Evolutionary conservation across 83 land plant genomes (phyloP).

Genomic region (Picea abies): DNA sequence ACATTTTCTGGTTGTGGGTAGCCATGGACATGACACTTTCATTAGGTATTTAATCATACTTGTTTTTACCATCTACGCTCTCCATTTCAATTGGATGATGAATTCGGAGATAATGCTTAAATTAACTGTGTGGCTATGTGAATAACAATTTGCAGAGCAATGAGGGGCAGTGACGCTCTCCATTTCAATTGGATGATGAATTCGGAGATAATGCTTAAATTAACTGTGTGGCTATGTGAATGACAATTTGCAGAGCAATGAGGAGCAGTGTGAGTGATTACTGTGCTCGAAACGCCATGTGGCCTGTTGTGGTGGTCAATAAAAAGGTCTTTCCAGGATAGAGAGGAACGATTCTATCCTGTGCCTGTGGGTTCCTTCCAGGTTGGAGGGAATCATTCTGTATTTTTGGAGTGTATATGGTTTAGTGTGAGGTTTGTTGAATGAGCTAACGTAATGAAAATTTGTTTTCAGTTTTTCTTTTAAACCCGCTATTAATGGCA

Average conservation of each 20-base stretch:
- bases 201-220: background rate
- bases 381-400: too few relatives aligned
- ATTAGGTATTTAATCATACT: background rate
- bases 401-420: too few relatives aligned
- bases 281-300: background rate
- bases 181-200: background rate
- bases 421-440: too few relatives aligned
- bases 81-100: background rate
- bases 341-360: background rate
- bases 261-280: background rate
- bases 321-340: background rate
- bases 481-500: too few relatives aligned
- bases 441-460: too few relatives aligned
- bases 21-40: conserved; percentile 1
- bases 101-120: background rate
- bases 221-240: background rate
- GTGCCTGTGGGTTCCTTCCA: too few relatives aligned
- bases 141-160: background rate
- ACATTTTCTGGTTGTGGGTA: conserved; percentile 5
- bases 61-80: background rate
- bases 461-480: too few relatives aligned
- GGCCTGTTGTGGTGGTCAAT: background rate
- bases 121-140: background rate
- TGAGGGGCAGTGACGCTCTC: background rate
- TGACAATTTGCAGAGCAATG: background rate